Evolutionary conservation across 345 rosid genomes (phyloP).

Genomic region (Bruguiera gymnorhiza): DNA sequence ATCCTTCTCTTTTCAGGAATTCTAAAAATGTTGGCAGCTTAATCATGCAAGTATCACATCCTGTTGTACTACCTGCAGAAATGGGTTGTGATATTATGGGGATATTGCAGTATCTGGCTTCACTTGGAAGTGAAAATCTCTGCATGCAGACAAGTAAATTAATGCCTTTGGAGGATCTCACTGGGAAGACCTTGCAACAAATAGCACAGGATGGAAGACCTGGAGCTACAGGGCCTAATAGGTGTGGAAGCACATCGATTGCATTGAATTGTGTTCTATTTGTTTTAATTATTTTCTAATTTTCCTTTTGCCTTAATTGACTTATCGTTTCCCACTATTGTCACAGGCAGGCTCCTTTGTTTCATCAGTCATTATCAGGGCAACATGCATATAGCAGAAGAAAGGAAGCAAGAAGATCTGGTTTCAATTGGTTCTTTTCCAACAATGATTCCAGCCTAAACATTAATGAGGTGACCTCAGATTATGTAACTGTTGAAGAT

Average conservation of each 20-base stretch:
- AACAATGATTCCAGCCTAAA: constrained; percentile 7
- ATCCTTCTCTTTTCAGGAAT: constrained; percentile 43
- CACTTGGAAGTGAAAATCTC: constrained; percentile 45
- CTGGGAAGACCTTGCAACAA: constrained; percentile 53
- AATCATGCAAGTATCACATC: constrained; percentile 58
- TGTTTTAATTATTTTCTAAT: not conserved
- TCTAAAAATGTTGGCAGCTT: constrained; percentile 46
- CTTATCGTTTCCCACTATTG: constrained; percentile 12
- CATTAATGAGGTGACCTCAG: constrained; percentile 15
- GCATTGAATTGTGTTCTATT: not conserved
- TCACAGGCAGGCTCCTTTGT: constrained; percentile 23
- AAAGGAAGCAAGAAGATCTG: constrained; percentile 18
- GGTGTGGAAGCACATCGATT: constrained; percentile 30
- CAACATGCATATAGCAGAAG: constrained; percentile 8
- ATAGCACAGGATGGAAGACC: constrained; percentile 31
- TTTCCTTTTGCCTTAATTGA: constrained; percentile 10
- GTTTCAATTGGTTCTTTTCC: constrained; percentile 10
- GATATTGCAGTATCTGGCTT: constrained; percentile 45
- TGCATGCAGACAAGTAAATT: constrained; percentile 35
- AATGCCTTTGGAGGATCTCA: constrained; percentile 69
- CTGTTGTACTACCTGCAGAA: constrained; percentile 51
- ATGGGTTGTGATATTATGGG: constrained; percentile 57
- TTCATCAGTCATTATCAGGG: constrained; percentile 14
- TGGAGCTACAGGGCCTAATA: constrained; percentile 17
- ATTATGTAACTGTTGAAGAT: constrained; percentile 35